Evolutionary conservation across 768 basidiomycete species (phyloP), one percentile per base, ranked within the genome.

Genomic region (Dacryopinax primogenitus): DNA sequence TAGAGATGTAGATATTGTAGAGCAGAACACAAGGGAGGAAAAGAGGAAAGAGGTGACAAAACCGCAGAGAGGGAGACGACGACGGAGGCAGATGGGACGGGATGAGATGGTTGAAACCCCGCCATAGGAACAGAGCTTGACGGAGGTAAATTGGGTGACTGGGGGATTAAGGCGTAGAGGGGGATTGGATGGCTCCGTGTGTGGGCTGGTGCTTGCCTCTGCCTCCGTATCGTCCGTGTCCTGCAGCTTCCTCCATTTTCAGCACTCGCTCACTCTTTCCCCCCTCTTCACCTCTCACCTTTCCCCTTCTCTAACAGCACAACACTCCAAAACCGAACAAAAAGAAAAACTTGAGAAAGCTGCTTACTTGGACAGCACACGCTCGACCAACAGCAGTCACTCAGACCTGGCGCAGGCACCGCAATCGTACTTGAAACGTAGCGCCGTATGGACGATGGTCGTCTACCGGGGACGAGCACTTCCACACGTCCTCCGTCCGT

Each of bases 171-270:
- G n/a, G 41, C 41, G 7, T 23, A 23, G 41, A 44, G 41, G 7
- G 3, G 41, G 41, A 23, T n/a, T 18, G 41, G 41, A 44, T 44
- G 41, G 41, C 41, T 44, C 41, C 41, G 41, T n/a, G n/a, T n/a
- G n/a, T 44, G 41, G 41, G 41, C 41, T 44, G 41, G 41, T 44
- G 41, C 41, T n/a, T 6, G 41, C 41, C 41, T 44, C 41, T 44
- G 41, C 41, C 41, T 44, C 41, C 41, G 41, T 44, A 44, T 44
- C 41, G n/a, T n/a, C n/a, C n/a, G 41, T 44, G 41, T 44, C 41
- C 41, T 44, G 41, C 41, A 6, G 41, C 41, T 44, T 44, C 41
- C 41, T 18, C 41, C 41, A 44, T 44, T 44, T 44, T 44, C 41
- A 44, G 41, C 41, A 18, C 16, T 23, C 18, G 41, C 3, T 23